phyloP scores from a whole-genome alignment of 1,284 basidiomycete species.

The Ustilago tritici region DNA sequence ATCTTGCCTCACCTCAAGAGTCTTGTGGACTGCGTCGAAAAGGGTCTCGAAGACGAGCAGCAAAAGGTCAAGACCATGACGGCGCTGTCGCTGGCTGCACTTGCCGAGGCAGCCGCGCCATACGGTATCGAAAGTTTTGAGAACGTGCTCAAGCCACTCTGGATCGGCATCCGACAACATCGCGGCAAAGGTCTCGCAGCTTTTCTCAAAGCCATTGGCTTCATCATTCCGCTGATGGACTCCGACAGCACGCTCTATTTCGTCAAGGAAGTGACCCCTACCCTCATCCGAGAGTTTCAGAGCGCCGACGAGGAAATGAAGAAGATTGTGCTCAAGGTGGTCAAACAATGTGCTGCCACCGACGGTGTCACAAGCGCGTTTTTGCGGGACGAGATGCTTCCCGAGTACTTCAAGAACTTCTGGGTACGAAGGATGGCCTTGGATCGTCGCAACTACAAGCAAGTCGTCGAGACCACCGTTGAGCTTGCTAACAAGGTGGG shows the following conservation, averaged over 20 bases:
- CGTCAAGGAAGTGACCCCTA: conserved; percentile 69
- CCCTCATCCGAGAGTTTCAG: conserved; percentile 95
- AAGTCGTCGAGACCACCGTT: conserved; percentile 98
- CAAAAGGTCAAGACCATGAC: conserved; percentile 99
- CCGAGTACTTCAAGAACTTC: conserved; percentile 99
- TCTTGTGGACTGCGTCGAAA: conserved; percentile 94
- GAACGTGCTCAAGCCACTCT: conserved; percentile 95
- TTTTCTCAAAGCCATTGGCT: conserved; percentile 98
- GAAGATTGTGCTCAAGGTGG: conserved; percentile 98
- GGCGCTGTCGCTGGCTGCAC: conserved; percentile 91
- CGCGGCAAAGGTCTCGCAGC: conserved; percentile 98
- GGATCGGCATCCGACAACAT: conserved; percentile 97
- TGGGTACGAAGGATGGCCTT: conserved; percentile 96
- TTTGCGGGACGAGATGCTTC: conserved; percentile 89
- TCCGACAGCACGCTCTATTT: conserved; percentile 76
- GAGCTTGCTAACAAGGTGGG: conserved; percentile 97
- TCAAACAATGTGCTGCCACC: conserved; percentile 97
- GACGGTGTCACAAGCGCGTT: conserved; percentile 74
- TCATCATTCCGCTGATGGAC: conserved; percentile 99
- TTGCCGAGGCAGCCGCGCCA: conserved; percentile 96
- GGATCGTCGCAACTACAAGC: conserved; percentile 93
- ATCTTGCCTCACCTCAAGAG: conserved; percentile 96
- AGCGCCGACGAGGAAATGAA: conserved; percentile 99
- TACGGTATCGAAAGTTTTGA: conserved; percentile 99
- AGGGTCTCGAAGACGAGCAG: conserved; percentile 96